A percentile compares a stretch with the other conserved stretches of the same genome.
Evolutionary conservation across 306 rosid genomes (phyloP).

Genomic region (Geum urbanum): DNA sequence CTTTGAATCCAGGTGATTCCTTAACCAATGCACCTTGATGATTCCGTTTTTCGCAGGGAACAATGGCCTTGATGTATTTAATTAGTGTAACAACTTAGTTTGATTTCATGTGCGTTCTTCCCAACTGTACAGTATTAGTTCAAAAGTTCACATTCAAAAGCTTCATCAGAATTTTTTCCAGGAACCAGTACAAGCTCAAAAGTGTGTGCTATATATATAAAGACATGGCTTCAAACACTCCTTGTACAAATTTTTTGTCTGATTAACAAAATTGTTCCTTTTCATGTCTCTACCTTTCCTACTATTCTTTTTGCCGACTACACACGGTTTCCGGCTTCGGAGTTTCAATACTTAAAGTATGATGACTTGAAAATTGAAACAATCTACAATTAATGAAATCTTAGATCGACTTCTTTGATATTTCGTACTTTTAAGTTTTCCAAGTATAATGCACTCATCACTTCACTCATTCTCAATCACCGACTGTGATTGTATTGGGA

Average conservation of each 20-base stretch:
- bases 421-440: too few relatives aligned
- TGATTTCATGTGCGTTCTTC: not conserved
- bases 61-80: too few relatives aligned
- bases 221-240: not conserved
- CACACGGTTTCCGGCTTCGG: too few relatives aligned
- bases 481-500: too few relatives aligned
- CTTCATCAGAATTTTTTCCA: slow-evolving; percentile 3
- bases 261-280: not conserved
- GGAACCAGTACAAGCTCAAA: slow-evolving; percentile 4
- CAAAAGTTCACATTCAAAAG: not conserved
- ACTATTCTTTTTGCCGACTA: not conserved
- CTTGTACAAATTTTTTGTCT: not conserved
- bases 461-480: too few relatives aligned
- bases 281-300: not conserved
- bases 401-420: too few relatives aligned
- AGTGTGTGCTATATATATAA: not conserved
- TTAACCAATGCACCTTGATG: too few relatives aligned
- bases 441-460: too few relatives aligned
- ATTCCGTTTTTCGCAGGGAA: too few relatives aligned
- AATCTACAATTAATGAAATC: too few relatives aligned
- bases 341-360: too few relatives aligned
- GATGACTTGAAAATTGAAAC: too few relatives aligned
- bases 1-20: slow-evolving; percentile 11
- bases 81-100: not conserved
- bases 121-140: slow-evolving; percentile 11